A percentile compares a stretch with the other conserved stretches of the same genome.
Conservation (phyloP, 2,329 filamentous ascomycete genomes). For the Exophiala spinifera region DNA sequence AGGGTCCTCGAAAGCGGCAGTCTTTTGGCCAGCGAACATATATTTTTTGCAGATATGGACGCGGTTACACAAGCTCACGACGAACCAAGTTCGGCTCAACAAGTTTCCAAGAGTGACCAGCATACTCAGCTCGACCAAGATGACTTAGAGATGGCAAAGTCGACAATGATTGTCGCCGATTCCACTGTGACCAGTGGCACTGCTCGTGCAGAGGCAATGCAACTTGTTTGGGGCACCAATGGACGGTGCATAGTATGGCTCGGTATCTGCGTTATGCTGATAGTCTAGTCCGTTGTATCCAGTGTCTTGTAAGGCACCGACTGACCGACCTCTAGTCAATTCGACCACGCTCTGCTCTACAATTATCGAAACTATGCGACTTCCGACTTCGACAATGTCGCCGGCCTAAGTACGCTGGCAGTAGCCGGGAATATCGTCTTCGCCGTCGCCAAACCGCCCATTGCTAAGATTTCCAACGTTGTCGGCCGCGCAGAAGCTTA, state of each 20-base stretch:
- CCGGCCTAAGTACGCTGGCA: slow-evolving; percentile 30
- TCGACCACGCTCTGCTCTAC: slow-evolving; percentile 38
- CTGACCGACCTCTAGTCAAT: slow-evolving; percentile 30
- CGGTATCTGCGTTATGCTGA: slow-evolving; percentile 9
- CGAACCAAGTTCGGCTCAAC: not conserved
- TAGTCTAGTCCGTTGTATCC: slow-evolving; percentile 6
- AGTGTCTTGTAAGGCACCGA: not conserved
- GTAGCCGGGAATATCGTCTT: slow-evolving; percentile 40
- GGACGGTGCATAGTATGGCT: slow-evolving; percentile 7
- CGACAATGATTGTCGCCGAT: slow-evolving; percentile 3
- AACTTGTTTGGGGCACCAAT: slow-evolving; percentile 14
- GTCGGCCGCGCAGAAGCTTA: slow-evolving; percentile 38
- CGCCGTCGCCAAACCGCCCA: slow-evolving; percentile 41
- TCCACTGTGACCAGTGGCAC: slow-evolving; percentile 13
- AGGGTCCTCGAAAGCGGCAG: no score
- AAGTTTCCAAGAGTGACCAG: not conserved
- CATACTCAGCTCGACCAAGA: not conserved
- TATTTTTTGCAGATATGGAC: not conserved
- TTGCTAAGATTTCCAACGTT: slow-evolving; percentile 45
- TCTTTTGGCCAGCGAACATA: no score
- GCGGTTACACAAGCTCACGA: not conserved
- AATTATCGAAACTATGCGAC: slow-evolving; percentile 43
- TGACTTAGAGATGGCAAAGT: slow-evolving; percentile 4
- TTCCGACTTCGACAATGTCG: slow-evolving; percentile 38
- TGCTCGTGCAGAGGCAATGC: slow-evolving; percentile 15